A percentile compares a stretch with the other conserved stretches of the same genome.
phyloP scores from a whole-genome alignment of 176 grass and related monocot species.

The Triticum turgidum region DNA sequence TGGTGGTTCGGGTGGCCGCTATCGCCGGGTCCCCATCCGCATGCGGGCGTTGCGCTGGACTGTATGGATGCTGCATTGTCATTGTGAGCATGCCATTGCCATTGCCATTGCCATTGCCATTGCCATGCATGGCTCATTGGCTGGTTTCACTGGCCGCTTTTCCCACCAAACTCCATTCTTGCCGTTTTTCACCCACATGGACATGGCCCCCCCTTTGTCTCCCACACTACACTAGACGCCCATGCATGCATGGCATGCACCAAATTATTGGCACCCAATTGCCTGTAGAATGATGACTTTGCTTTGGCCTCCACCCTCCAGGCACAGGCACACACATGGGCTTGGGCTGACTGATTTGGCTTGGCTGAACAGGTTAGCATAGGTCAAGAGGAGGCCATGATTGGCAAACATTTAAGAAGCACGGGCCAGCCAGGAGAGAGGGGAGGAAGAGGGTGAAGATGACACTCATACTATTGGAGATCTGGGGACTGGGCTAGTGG shows the following conservation, averaged over 20 bases:
- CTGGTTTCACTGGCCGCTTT: constrained; percentile 14
- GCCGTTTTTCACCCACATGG: constrained; percentile 37
- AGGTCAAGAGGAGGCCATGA: constrained; percentile 6
- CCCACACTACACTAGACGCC: neutral
- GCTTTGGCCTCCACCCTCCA: neutral
- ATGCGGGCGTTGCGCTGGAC: constrained; percentile 46
- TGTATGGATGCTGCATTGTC: constrained; percentile 23
- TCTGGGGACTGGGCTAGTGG: neutral
- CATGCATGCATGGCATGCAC: neutral
- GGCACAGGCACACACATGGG: constrained; percentile 20
- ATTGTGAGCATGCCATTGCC: neutral
- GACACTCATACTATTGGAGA: neutral
- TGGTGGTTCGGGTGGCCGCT: constrained; percentile 36
- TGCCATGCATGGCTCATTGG: neutral
- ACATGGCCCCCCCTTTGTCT: constrained; percentile 38
- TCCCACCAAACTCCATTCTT: constrained; percentile 33
- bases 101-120: neutral
- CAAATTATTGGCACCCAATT: constrained; percentile 42
- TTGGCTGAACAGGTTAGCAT: neutral
- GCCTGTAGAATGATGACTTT: neutral
- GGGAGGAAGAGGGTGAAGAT: neutral
- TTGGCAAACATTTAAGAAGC: neutral
- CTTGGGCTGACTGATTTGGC: neutral
- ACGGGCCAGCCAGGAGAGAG: neutral
- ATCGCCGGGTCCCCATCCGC: constrained; percentile 41